These are phyloP conservation scores for Chrysoporthe austroafricana DNA, from an alignment of 2,329 filamentous ascomycete genomes.

Conservation along the genomic window DNA sequence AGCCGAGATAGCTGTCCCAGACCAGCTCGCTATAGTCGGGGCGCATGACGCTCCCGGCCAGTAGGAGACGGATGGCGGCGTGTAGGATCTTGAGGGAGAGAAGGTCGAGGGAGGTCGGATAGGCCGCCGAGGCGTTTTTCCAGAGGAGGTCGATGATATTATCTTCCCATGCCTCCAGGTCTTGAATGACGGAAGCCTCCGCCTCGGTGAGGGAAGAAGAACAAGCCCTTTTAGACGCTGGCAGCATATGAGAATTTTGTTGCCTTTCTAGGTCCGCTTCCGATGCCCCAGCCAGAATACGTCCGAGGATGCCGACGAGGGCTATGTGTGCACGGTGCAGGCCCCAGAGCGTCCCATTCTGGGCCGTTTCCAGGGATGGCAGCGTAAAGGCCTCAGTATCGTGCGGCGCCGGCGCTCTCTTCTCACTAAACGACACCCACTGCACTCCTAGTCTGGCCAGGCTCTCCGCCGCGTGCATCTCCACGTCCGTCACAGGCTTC, in stretches of 20 bases:
- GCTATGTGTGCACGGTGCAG: slow-evolving; percentile 27
- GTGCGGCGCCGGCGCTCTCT: slow-evolving; percentile 36
- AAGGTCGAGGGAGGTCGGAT: slow-evolving; percentile 2
- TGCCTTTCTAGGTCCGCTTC: background rate
- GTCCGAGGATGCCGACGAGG: slow-evolving; percentile 29
- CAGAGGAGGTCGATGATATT: slow-evolving; percentile 5
- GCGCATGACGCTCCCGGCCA: slow-evolving; percentile 31
- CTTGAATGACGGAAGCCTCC: background rate
- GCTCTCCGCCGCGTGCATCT: slow-evolving; percentile 30
- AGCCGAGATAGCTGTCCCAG: slow-evolving; percentile 36
- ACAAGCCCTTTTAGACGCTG: background rate
- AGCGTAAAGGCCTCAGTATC: background rate
- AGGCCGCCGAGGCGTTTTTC: background rate
- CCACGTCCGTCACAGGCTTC: slow-evolving; percentile 15
- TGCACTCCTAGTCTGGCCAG: slow-evolving; percentile 40
- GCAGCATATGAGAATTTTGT: background rate
- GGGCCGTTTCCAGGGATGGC: background rate
- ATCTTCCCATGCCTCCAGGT: slow-evolving; percentile 14
- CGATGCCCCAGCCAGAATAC: slow-evolving; percentile 20
- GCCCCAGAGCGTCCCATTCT: slow-evolving; percentile 10
- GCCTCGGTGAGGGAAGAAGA: background rate
- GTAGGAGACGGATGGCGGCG: slow-evolving; percentile 30
- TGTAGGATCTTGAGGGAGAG: slow-evolving; percentile 37
- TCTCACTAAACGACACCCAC: slow-evolving; percentile 41
- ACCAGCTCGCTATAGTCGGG: slow-evolving; percentile 32